Conservation (phyloP, 345 rosid species). For the Boechera stricta region DNA sequence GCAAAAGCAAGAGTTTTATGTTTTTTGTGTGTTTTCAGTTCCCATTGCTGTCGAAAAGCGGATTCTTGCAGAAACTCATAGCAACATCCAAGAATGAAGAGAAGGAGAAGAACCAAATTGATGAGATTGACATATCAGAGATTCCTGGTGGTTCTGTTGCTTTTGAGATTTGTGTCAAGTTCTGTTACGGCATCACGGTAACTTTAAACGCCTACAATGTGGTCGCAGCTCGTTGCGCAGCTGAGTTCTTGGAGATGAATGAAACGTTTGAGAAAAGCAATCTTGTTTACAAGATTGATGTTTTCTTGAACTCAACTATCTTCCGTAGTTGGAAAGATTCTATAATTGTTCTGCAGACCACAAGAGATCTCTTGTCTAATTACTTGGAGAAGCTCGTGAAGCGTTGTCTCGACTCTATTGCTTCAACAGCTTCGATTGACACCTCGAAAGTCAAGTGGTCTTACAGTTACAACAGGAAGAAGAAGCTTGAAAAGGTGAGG, state of each 20-base stretch:
- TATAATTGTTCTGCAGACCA: slow-evolving; percentile 52
- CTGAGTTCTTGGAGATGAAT: slow-evolving; percentile 61
- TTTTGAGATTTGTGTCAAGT: slow-evolving; percentile 51
- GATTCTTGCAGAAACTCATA: slow-evolving; percentile 55
- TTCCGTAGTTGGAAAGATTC: slow-evolving; percentile 65
- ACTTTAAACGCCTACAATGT: slow-evolving; percentile 52
- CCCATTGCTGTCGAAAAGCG: slow-evolving; percentile 71
- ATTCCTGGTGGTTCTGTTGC: slow-evolving; percentile 63
- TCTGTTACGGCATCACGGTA: slow-evolving; percentile 42
- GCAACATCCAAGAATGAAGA: slow-evolving; percentile 45
- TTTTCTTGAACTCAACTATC: slow-evolving; percentile 58
- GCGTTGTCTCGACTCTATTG: slow-evolving; percentile 51
- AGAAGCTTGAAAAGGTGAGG: slow-evolving; percentile 49
- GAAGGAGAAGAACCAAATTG: slow-evolving; percentile 39
- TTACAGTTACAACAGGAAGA: slow-evolving; percentile 55
- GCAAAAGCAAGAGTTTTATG: not conserved
- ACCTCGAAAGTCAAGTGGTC: slow-evolving; percentile 58
- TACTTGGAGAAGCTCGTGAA: slow-evolving; percentile 14
- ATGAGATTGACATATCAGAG: slow-evolving; percentile 48
- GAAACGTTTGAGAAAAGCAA: slow-evolving; percentile 62
- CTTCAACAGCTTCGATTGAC: slow-evolving; percentile 54
- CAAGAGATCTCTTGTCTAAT: slow-evolving; percentile 41
- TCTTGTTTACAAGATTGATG: slow-evolving; percentile 60
- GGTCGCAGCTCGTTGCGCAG: slow-evolving; percentile 46
- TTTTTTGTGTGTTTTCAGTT: slow-evolving; percentile 51